phyloP scores from a whole-genome alignment of 2,329 filamentous ascomycete genomes.

The Penicillium paneum region DNA sequence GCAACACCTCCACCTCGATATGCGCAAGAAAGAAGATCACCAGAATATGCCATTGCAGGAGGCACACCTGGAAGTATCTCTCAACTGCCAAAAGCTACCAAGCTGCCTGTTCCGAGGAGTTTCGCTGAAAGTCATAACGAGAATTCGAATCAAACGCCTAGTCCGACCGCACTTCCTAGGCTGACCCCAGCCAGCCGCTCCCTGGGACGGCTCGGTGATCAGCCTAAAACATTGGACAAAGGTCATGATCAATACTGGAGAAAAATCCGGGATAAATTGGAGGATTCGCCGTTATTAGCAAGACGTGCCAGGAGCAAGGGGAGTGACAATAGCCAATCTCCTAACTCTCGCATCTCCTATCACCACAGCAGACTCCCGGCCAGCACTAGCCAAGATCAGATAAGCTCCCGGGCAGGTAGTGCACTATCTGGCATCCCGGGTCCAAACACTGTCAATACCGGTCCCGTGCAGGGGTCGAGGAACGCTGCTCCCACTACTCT shows the following conservation, averaged over 20 bases:
- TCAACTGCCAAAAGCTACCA: constrained; percentile 24
- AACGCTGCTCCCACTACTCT: constrained; percentile 9
- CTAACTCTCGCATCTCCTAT: constrained; percentile 18
- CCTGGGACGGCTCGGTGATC: constrained; percentile 5
- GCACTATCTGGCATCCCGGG: constrained; percentile 39
- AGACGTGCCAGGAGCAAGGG: constrained; percentile 17
- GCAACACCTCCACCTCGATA: constrained; percentile 7
- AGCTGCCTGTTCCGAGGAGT: constrained; percentile 28
- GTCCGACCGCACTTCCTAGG: constrained; percentile 15
- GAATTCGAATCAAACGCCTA: constrained; percentile 14
- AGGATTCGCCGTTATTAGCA: constrained; percentile 22
- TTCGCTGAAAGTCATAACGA: constrained; percentile 18
- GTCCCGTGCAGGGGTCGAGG: constrained; percentile 18
- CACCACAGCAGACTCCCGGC: constrained; percentile 19
- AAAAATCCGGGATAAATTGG: constrained; percentile 27
- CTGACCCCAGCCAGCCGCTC: constrained; percentile 8
- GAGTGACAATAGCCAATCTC: constrained; percentile 20
- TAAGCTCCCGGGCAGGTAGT: constrained; percentile 28
- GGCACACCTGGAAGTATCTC: constrained; percentile 10
- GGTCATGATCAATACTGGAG: constrained; percentile 30
- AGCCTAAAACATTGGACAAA: constrained; percentile 15
- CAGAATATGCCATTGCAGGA: constrained; percentile 10
- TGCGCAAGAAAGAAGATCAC: neutral
- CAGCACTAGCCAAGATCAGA: constrained; percentile 5
- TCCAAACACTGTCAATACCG: constrained; percentile 29